Evolutionary conservation across 768 basidiomycete species (phyloP).

Genomic region (Podaxis mareebaensis): DNA sequence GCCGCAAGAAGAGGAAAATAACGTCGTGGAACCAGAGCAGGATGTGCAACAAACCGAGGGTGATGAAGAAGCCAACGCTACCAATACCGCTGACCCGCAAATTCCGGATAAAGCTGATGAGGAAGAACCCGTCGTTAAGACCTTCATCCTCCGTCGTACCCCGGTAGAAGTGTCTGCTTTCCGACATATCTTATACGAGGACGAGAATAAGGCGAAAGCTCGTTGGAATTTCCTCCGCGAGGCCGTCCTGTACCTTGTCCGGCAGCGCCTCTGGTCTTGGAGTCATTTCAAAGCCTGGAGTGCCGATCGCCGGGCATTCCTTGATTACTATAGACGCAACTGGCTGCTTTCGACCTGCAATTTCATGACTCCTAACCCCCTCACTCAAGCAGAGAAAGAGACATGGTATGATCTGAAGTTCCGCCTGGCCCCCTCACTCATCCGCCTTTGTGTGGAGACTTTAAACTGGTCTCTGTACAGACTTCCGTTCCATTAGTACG

Average conservation of each 20-base stretch:
- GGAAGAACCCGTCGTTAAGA: not conserved
- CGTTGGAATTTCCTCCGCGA: slow-evolving; percentile 19
- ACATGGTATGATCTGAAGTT: slow-evolving; percentile 32
- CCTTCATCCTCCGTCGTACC: not conserved
- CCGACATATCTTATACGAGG: slow-evolving; percentile 28
- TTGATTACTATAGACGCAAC: slow-evolving; percentile 30
- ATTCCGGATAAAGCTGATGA: not conserved
- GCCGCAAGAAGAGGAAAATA: not conserved
- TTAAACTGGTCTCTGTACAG: slow-evolving; percentile 36
- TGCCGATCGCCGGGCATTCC: slow-evolving; percentile 30
- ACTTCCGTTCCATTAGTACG: slow-evolving; percentile 37
- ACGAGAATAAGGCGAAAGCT: slow-evolving; percentile 20
- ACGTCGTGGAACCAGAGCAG: not conserved
- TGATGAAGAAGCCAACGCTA: not conserved
- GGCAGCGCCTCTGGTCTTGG: slow-evolving; percentile 3
- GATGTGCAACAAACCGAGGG: not conserved
- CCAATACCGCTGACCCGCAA: too few relatives aligned
- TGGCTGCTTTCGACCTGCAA: slow-evolving; percentile 28
- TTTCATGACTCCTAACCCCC: slow-evolving; percentile 27
- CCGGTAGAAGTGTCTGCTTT: slow-evolving; percentile 22
- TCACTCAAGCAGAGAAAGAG: slow-evolving; percentile 26
- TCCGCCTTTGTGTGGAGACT: slow-evolving; percentile 34
- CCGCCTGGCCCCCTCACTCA: slow-evolving; percentile 33
- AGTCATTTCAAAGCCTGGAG: slow-evolving; percentile 25
- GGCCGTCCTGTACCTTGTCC: slow-evolving; percentile 12